Percentiles rank a stretch among this genome's conserved stretches.
Conservation (phyloP, 2,329 filamentous ascomycete species). For the Diplocarpon mali region DNA sequence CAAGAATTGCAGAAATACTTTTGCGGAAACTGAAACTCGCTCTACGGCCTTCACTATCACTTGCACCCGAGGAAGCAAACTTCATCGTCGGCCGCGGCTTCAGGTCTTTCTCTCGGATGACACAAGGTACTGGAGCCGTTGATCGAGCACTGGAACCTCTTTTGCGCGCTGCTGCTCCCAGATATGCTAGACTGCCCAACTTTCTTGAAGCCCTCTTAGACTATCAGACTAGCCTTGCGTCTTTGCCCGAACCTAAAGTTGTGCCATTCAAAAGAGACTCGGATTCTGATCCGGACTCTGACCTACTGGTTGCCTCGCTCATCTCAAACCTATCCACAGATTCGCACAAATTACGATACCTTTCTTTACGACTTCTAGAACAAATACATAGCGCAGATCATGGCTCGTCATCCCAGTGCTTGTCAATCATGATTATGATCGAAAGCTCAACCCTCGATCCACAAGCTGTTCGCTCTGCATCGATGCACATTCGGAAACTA, state of each 20-base stretch:
- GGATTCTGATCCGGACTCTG: slow-evolving; percentile 40
- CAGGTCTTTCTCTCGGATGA: slow-evolving; percentile 58
- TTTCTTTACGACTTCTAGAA: slow-evolving; percentile 61
- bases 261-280: slow-evolving; percentile 1
- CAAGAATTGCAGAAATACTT: slow-evolving; percentile 53
- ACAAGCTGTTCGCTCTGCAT: slow-evolving; percentile 63
- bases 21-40: slow-evolving; percentile 56
- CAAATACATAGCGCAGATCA: slow-evolving; percentile 41
- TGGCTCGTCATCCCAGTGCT: slow-evolving; percentile 38
- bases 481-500: slow-evolving; percentile 72
- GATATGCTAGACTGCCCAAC: slow-evolving; percentile 53
- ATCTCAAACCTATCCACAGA: slow-evolving; percentile 64
- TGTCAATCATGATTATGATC: slow-evolving; percentile 61
- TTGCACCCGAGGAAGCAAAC: slow-evolving; percentile 51
- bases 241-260: slow-evolving; percentile 11
- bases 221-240: slow-evolving; percentile 35
- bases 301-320: slow-evolving; percentile 52
- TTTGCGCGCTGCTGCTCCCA: slow-evolving; percentile 53
- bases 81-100: slow-evolving; percentile 71
- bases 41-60: slow-evolving; percentile 46
- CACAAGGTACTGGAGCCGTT: slow-evolving; percentile 43
- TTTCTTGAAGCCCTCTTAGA: slow-evolving; percentile 53
- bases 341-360: slow-evolving; percentile 62
- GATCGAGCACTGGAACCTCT: slow-evolving; percentile 53
- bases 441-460: slow-evolving; percentile 72